phyloP scores from a whole-genome alignment of 768 basidiomycete genomes.

The Phlegmacium glaucopus region DNA sequence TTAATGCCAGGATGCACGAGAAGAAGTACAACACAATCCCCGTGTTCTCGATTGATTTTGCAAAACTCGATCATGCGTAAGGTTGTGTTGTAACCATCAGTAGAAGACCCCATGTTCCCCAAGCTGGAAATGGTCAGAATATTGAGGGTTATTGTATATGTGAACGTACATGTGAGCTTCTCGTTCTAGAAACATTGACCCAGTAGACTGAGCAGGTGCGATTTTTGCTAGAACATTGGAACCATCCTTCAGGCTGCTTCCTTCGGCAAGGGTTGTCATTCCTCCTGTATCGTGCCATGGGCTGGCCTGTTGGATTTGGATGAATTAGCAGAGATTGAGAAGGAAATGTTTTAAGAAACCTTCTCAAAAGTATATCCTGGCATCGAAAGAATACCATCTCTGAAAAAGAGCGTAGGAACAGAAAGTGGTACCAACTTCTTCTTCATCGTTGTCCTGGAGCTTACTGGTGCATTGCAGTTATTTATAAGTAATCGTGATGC shows the following conservation, averaged over 20 bases:
- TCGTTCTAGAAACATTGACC: conserved; percentile 67
- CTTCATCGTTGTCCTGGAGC: conserved; percentile 33
- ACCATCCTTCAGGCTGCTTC: conserved; percentile 66
- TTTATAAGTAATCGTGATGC: too few species aligned
- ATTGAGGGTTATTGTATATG: background rate
- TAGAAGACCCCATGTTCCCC: conserved; percentile 42
- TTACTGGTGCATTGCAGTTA: too few species aligned
- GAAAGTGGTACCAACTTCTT: conserved; percentile 55
- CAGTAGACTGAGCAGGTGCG: conserved; percentile 68
- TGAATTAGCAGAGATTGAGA: background rate
- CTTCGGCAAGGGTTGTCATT: conserved; percentile 65
- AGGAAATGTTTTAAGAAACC: conserved; percentile 28
- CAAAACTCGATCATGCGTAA: conserved; percentile 63
- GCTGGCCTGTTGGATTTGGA: conserved; percentile 37
- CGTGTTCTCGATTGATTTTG: conserved; percentile 60
- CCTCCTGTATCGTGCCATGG: conserved; percentile 75
- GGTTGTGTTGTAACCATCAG: conserved; percentile 51
- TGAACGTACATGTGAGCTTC: conserved; percentile 66
- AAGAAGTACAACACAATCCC: conserved; percentile 69
- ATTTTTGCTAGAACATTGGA: conserved; percentile 71
- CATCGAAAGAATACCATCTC: conserved; percentile 56
- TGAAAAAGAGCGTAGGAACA: conserved; percentile 57
- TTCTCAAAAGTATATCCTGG: conserved; percentile 73
- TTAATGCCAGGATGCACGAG: conserved; percentile 70
- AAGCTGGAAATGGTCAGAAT: conserved; percentile 33